A percentile compares a stretch with the other conserved stretches of the same genome.
Evolutionary conservation across 2,329 filamentous ascomycete genomes (phyloP).

Genomic region (Lasiodiplodia citricola): DNA sequence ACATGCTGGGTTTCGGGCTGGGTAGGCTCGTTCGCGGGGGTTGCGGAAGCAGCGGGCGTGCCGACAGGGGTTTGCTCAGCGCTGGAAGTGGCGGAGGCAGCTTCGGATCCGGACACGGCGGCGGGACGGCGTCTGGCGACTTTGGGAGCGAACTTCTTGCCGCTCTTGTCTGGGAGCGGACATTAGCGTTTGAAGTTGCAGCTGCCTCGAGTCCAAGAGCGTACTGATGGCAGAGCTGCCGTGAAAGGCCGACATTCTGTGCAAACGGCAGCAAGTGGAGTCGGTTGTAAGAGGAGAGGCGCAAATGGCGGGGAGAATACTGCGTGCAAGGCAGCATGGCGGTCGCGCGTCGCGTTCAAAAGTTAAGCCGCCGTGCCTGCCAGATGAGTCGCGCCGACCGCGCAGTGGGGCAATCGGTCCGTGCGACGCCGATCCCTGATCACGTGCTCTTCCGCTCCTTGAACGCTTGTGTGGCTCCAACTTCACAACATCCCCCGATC

Average conservation of each 20-base stretch:
- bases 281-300: background rate
- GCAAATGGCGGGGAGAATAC: background rate
- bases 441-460: conserved; percentile 25
- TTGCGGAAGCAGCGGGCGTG: conserved; percentile 29
- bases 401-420: conserved; percentile 4
- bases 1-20: conserved; percentile 25
- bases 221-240: conserved; percentile 62
- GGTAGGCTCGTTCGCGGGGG: conserved; percentile 26
- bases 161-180: conserved; percentile 45
- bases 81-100: conserved; percentile 31
- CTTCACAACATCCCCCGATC: conserved; percentile 26
- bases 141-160: conserved; percentile 57
- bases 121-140: conserved; percentile 50
- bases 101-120: conserved; percentile 33
- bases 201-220: conserved; percentile 26
- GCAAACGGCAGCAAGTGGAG: background rate
- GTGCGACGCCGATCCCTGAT: background rate
- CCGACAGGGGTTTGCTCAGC: conserved; percentile 28
- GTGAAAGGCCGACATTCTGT: conserved; percentile 48
- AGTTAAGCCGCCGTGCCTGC: background rate
- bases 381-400: conserved; percentile 19
- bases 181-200: conserved; percentile 25
- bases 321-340: conserved; percentile 7
- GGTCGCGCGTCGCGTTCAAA: conserved; percentile 2
- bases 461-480: conserved; percentile 19